phyloP scores from a whole-genome alignment of 768 basidiomycete species.

The Hemileccinum impolitum region DNA sequence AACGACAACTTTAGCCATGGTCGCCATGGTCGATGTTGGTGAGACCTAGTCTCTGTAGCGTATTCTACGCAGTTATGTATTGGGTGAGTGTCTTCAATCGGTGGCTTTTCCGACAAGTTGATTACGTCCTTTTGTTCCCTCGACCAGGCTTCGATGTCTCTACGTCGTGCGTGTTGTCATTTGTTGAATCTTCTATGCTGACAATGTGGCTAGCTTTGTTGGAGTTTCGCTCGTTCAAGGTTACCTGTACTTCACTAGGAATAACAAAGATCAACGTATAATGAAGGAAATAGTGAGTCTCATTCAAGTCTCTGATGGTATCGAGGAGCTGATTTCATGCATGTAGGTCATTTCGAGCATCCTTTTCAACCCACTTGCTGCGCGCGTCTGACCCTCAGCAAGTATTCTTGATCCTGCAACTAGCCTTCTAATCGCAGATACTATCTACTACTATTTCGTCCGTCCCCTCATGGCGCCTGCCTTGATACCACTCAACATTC shows the following conservation, averaged over 20 bases:
- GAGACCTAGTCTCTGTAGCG: constrained; percentile 1
- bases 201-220: constrained; percentile 10
- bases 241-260: constrained; percentile 15
- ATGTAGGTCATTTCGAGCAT: constrained; percentile 8
- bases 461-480: neutral
- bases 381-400: constrained; percentile 1
- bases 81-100: constrained; percentile 8
- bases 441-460: constrained; percentile 20
- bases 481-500: neutral
- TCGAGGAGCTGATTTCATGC: neutral
- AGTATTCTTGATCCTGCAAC: constrained; percentile 17
- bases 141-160: constrained; percentile 14
- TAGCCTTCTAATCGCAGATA: constrained; percentile 15
- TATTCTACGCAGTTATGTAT: constrained; percentile 16
- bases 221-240: constrained; percentile 21
- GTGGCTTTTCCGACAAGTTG: neutral
- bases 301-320: neutral
- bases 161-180: constrained; percentile 8
- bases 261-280: constrained; percentile 11
- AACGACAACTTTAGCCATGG: constrained; percentile 1
- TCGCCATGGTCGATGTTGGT: neutral
- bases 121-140: neutral
- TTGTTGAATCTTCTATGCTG: neutral
- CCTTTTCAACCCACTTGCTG: neutral
- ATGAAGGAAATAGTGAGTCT: constrained; percentile 15